Evolutionary conservation across 2,329 filamentous ascomycete genomes (phyloP).

Genomic region (Calonectria hongkongensis): DNA sequence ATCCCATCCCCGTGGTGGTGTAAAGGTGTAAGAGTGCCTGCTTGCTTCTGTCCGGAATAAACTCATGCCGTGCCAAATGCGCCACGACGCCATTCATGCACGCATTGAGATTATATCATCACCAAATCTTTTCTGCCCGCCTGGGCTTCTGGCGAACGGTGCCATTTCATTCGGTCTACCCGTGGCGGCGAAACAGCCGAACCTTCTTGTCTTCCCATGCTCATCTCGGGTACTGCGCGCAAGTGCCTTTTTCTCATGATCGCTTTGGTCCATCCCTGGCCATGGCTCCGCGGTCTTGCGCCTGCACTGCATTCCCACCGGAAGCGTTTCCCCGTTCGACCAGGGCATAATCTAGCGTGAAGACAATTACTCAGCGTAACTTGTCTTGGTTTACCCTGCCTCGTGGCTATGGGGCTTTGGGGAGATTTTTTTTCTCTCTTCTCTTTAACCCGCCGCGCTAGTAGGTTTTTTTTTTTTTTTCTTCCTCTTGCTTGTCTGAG

Average conservation of each 20-base stretch:
- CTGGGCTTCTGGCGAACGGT: neutral
- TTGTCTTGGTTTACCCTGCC: slow-evolving; percentile 24
- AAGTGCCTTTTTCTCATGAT: slow-evolving; percentile 20
- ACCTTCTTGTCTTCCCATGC: slow-evolving; percentile 16
- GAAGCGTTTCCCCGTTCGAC: slow-evolving; percentile 47
- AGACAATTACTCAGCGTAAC: slow-evolving; percentile 35
- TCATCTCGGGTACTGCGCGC: slow-evolving; percentile 24
- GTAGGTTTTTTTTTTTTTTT: neutral
- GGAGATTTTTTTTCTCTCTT: neutral
- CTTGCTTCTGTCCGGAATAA: slow-evolving; percentile 29
- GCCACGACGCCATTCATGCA: slow-evolving; percentile 37
- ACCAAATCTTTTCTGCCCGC: neutral
- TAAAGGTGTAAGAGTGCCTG: neutral
- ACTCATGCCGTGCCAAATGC: slow-evolving; percentile 40
- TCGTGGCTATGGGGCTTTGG: slow-evolving; percentile 20
- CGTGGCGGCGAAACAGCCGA: slow-evolving; percentile 38
- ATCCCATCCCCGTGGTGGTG: slow-evolving; percentile 16
- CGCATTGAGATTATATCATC: slow-evolving; percentile 20
- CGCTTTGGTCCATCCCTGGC: slow-evolving; percentile 34
- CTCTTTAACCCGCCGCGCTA: neutral
- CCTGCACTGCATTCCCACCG: slow-evolving; percentile 40
- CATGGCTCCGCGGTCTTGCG: slow-evolving; percentile 13
- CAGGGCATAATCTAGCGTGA: slow-evolving; percentile 38
- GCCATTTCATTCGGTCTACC: slow-evolving; percentile 25
- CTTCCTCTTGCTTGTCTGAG: neutral